Base-by-base conservation (phyloP, 2,329 filamentous ascomycete genomes). In the Helotiales sp. region DNA sequence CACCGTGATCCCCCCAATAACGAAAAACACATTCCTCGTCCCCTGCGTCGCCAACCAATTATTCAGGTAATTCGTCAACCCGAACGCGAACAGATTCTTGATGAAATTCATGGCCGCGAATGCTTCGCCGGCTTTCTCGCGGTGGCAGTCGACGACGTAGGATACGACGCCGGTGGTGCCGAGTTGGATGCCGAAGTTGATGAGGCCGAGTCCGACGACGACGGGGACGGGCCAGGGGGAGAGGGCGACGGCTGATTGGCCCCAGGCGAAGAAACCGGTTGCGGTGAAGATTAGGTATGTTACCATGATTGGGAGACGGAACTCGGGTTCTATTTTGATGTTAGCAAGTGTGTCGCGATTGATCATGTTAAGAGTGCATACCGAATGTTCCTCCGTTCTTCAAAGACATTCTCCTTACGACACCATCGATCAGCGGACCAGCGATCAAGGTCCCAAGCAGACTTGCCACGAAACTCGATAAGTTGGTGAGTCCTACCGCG, bases 381-480 rank as follows among this genome's bases (percentile, higher is more conserved):
- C 62, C 62, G 40, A 59, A 65, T 27, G 55, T 62, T 22, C 62
- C 62, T 19, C 55, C 57, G 40, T 64, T 64, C 25, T 27, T 75
- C 70, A 57, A 67, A 62, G 53, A 72, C 62, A 55, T 63, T 57
- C 30, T 67, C 46, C 67, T 67, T 47, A 59, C 65, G 15, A 63
- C 53, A 31, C 62, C 58, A 63, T 81, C 79, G 12, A 67, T 62
- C 50, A 70, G 57, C 74, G 79, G 81, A 25, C 78, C 73, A 38
- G 83, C 76, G 60, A 84, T 81, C 3, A 58, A 15, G 2, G 60
- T 75, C 33, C 76, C 79, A 2, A 81, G 59, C 17, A 80, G 70
- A 12, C 72, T 75, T 8, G 78, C 70, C 49, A 81, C 69, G 62
- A 80, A 80, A 0, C 77, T 78, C 1, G 78, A 78, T 15, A 81